A percentile compares a stretch with the other conserved stretches of the same genome.
Conservation (phyloP, 441 rosid genomes). For the Dalechampia spathulata region DNA sequence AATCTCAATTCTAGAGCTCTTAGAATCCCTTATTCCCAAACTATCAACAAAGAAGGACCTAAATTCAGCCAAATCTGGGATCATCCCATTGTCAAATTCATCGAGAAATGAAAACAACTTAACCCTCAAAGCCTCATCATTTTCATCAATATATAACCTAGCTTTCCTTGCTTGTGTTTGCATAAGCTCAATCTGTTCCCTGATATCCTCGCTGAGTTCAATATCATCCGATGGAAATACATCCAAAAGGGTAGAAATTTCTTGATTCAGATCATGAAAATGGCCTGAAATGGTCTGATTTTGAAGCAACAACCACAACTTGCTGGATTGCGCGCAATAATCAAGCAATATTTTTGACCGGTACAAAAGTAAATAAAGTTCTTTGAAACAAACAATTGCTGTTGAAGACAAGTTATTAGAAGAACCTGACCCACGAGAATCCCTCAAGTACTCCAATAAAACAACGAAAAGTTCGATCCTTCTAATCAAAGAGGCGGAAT, state of each 20-base stretch:
- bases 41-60: slow-evolving; percentile 49
- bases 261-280: slow-evolving; percentile 87
- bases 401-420: slow-evolving; percentile 27
- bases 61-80: slow-evolving; percentile 35
- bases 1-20: slow-evolving; percentile 52
- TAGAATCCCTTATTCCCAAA: slow-evolving; percentile 50
- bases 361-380: slow-evolving; percentile 69
- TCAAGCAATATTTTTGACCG: slow-evolving; percentile 75
- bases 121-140: slow-evolving; percentile 62
- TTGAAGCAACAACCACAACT: slow-evolving; percentile 86
- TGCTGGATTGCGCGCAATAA: slow-evolving; percentile 70
- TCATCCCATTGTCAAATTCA: slow-evolving; percentile 54
- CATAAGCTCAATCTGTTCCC: slow-evolving; percentile 70
- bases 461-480: slow-evolving; percentile 59
- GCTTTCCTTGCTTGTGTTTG: slow-evolving; percentile 51
- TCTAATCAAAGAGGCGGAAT: slow-evolving; percentile 65
- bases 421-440: slow-evolving; percentile 28
- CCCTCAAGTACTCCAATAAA: slow-evolving; percentile 53
- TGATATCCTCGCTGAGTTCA: slow-evolving; percentile 54
- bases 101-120: slow-evolving; percentile 53
- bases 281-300: slow-evolving; percentile 74
- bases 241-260: slow-evolving; percentile 81
- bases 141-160: slow-evolving; percentile 46
- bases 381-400: slow-evolving; percentile 62
- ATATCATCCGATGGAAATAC: slow-evolving; percentile 58